These are phyloP conservation scores for Xenoacremonium recifei DNA, from an alignment of 2,329 filamentous ascomycete genomes.

Conservation along the genomic window DNA sequence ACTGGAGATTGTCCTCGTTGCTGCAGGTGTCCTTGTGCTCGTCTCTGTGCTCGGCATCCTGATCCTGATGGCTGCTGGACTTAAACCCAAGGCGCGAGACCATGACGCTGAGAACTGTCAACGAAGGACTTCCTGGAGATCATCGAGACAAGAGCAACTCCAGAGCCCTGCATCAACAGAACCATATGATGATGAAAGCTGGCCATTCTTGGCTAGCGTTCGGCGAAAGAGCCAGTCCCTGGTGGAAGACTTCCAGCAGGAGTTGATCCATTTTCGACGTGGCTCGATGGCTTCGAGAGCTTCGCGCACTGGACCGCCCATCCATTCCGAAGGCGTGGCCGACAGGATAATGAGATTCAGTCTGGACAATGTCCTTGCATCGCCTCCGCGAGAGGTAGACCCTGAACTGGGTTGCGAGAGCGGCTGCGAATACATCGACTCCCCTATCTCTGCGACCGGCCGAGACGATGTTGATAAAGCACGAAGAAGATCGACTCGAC, in stretches of 20 bases:
- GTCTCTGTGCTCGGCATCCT: conserved; percentile 31
- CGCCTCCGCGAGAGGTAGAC: conserved; percentile 13
- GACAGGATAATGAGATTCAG: conserved; percentile 11
- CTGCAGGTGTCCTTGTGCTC: conserved; percentile 31
- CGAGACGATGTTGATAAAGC: conserved; percentile 17
- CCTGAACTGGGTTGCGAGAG: conserved; percentile 14
- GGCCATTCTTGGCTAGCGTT: conserved; percentile 22
- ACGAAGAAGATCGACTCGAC: conserved; percentile 14
- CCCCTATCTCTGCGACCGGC: conserved; percentile 19
- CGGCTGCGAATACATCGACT: conserved; percentile 17
- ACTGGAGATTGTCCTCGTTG: conserved; percentile 34
- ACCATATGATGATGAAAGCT: conserved; percentile 15
- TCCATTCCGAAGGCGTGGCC: conserved; percentile 1
- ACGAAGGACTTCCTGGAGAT: conserved; percentile 16
- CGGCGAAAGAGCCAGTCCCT: conserved; percentile 26
- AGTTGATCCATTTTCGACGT: conserved; percentile 20
- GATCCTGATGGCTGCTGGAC: conserved; percentile 27
- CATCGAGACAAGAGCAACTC: conserved; percentile 9
- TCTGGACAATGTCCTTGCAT: conserved; percentile 16
- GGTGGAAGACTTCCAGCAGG: conserved; percentile 21
- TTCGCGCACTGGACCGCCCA: conserved; percentile 3
- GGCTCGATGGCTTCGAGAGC: conserved; percentile 13
- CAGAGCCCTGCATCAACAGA: conserved; percentile 5
- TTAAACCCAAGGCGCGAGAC: conserved; percentile 12
- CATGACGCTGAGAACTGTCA: conserved; percentile 17